These are phyloP conservation scores for Smithsoniella earleae DNA, from an alignment of 163 green algal species.

Conservation along the genomic window DNA sequence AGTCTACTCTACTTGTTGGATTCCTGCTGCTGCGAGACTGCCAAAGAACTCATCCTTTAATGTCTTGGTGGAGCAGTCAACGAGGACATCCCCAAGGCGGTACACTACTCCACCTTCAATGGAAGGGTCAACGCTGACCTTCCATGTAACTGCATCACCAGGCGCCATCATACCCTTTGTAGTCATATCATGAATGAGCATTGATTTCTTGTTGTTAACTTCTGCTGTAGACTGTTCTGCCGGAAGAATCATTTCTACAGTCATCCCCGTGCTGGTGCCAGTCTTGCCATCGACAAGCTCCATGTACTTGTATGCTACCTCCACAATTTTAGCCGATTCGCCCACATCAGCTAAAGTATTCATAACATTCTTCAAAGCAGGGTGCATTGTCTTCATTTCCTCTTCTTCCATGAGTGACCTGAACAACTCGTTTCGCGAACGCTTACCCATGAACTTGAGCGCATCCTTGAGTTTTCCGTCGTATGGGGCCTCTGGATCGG, in stretches of 20 bases:
- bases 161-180: constrained; percentile 18
- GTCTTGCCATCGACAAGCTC: not conserved
- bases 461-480: constrained; percentile 28
- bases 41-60: constrained; percentile 17
- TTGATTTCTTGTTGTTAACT: constrained; percentile 22
- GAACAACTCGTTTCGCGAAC: constrained; percentile 6
- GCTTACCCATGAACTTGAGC: constrained; percentile 25
- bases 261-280: not conserved
- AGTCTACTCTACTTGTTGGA: constrained; percentile 25
- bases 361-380: constrained; percentile 13
- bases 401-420: constrained; percentile 21
- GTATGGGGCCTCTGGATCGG: constrained; percentile 10
- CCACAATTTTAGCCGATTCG: constrained; percentile 4
- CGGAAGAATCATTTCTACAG: constrained; percentile 8
- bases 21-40: constrained; percentile 5
- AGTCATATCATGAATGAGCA: constrained; percentile 29
- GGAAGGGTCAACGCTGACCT: constrained; percentile 2
- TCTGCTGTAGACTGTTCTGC: not conserved
- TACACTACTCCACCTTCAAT: constrained; percentile 22
- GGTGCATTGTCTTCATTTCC: constrained; percentile 27
- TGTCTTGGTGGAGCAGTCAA: constrained; percentile 17
- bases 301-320: constrained; percentile 16
- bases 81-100: constrained; percentile 10
- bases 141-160: not conserved
- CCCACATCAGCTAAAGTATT: not conserved